Percentiles rank a stretch among this genome's conserved stretches.
phyloP scores from a whole-genome alignment of 1,284 basidiomycete species.

The Xerocomus nothofagi region DNA sequence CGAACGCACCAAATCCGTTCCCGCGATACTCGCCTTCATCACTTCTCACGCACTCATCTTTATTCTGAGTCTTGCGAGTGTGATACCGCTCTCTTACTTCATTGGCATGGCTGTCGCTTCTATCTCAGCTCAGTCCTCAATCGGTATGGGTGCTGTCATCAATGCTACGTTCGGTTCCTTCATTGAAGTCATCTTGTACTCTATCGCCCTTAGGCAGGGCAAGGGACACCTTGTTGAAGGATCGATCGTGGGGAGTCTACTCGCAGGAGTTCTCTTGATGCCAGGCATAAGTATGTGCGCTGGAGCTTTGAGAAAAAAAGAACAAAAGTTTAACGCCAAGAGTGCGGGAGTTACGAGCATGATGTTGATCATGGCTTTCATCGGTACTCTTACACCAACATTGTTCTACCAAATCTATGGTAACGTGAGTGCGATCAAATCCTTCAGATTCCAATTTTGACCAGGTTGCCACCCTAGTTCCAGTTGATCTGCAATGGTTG shows the following conservation, averaged over 20 bases:
- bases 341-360: slow-evolving; percentile 98
- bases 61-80: slow-evolving; percentile 80
- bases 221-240: slow-evolving; percentile 97
- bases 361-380: slow-evolving; percentile 99
- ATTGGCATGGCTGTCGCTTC: slow-evolving; percentile 99
- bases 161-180: slow-evolving; percentile 99
- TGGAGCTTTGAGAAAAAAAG: slow-evolving; percentile 90
- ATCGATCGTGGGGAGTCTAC: slow-evolving; percentile 90
- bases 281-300: slow-evolving; percentile 97
- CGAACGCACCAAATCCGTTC: slow-evolving; percentile 61
- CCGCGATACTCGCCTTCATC: slow-evolving; percentile 67
- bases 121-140: slow-evolving; percentile 96
- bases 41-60: slow-evolving; percentile 85
- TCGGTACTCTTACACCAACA: slow-evolving; percentile 94
- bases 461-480: slow-evolving; percentile 55
- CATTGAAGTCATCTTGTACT: slow-evolving; percentile 96
- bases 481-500: slow-evolving; percentile 93
- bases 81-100: slow-evolving; percentile 98
- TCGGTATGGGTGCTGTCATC: slow-evolving; percentile 99
- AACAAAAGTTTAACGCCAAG: slow-evolving; percentile 98
- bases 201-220: slow-evolving; percentile 83
- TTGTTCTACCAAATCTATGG: slow-evolving; percentile 99
- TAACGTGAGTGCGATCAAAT: slow-evolving; percentile 62
- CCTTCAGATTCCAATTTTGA: slow-evolving; percentile 10
- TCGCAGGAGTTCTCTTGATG: slow-evolving; percentile 97